Evolutionary conservation across 352 stramenopile species (phyloP), one percentile per base, ranked within the genome.

Genomic region (Pilasporangium apinafurcum): DNA sequence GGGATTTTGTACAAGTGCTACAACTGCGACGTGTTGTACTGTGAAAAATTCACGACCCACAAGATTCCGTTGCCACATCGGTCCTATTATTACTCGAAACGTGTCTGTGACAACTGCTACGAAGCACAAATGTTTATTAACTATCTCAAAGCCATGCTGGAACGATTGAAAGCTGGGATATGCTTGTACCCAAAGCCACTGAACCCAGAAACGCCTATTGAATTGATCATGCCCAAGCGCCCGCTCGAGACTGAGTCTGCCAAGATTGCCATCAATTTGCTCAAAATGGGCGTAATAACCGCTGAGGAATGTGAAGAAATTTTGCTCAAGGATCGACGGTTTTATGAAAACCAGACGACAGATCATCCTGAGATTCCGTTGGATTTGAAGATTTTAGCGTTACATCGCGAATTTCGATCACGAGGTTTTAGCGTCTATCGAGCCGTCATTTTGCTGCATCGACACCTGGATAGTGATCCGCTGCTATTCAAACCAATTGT

Each of bases 261-360:
- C 4, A 86, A 86, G 28, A 92, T 92, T 51, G 84, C 84, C n/a
- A 92, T 92, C 33, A 69, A 93, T 32, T 65, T 93, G 49, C 68
- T 93, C 32, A 91, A 93, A 48, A 56, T 78, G 12, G 76, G 78
- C 13, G 62, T 82, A 22, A 91, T 95, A 51, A 93, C 78, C 8
- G 81, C 78, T 13, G 78, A 93, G 41, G 84, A 95, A 51, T 92
- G 85, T 42, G 84, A 95, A 51, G 76, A 83, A 48, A 87, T 95
- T 20, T 51, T 93, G 36, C 48, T 87, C 4, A 83, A 82, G 3
- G 84, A 95, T 48, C 73, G 80, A 44, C 66, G 73, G 18, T n/a
- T n/a, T n/a, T 95, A 92, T 54, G 62, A 88, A 47, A 71, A 92
- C 40, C 79, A 95, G 38, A 91, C 80, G 2, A 63, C 80, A 40